A percentile compares a stretch with the other conserved stretches of the same genome.
These are phyloP conservation scores for Penicillium canescens DNA, from an alignment of 495 filamentous ascomycete genomes.

Conservation along the genomic window DNA sequence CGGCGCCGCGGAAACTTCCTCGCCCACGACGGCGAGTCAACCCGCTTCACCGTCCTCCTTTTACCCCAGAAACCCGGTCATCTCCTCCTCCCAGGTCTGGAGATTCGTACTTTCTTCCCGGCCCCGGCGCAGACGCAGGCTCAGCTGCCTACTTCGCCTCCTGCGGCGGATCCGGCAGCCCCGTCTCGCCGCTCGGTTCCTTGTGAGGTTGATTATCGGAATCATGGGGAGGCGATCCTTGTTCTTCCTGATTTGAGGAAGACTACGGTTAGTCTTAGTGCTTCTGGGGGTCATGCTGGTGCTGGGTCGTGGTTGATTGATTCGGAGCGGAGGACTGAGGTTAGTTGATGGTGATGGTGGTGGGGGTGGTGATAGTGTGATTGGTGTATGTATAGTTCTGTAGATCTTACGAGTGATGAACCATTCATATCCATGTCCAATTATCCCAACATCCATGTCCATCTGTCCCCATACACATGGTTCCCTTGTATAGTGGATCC, in stretches of 20 bases:
- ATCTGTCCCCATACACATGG: no score
- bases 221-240: conserved; percentile 71
- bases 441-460: neutral
- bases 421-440: neutral
- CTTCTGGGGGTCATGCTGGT: conserved; percentile 53
- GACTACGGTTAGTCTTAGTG: conserved; percentile 75
- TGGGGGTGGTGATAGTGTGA: neutral
- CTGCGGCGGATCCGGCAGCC: conserved; percentile 12
- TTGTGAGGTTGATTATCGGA: conserved; percentile 79
- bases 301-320: conserved; percentile 67
- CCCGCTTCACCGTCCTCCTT: conserved; percentile 62
- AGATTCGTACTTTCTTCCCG: conserved; percentile 62
- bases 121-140: conserved; percentile 2
- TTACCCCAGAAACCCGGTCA: conserved; percentile 78
- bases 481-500: no score
- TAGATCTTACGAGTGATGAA: conserved; percentile 23
- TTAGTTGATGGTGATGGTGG: neutral
- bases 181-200: conserved; percentile 41
- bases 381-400: conserved; percentile 3
- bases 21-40: conserved; percentile 49
- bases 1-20: conserved; percentile 75
- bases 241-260: conserved; percentile 74
- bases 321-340: conserved; percentile 39
- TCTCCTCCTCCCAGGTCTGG: conserved; percentile 72
- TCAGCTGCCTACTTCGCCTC: conserved; percentile 16